A percentile compares a stretch with the other conserved stretches of the same genome.
phyloP scores from a whole-genome alignment of 2,329 filamentous ascomycete genomes.

The Colletotrichum sp. region DNA sequence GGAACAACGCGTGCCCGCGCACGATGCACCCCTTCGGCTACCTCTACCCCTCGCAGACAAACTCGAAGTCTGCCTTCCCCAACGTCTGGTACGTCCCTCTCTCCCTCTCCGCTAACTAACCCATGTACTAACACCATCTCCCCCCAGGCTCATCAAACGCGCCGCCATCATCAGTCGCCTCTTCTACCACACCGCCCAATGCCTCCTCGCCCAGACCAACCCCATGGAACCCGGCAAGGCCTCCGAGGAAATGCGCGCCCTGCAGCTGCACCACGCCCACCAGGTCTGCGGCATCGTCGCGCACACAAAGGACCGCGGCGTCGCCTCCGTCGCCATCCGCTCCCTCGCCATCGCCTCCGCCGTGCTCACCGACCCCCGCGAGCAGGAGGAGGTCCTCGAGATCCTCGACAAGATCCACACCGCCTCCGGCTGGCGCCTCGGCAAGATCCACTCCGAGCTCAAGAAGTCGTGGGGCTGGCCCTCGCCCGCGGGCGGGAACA shows the following conservation, averaged over 20 bases:
- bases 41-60: conserved; percentile 70
- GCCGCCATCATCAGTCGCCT: conserved; percentile 81
- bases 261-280: conserved; percentile 77
- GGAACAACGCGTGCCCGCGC: conserved; percentile 79
- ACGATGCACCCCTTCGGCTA: conserved; percentile 90
- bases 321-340: conserved; percentile 79
- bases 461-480: conserved; percentile 79
- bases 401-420: conserved; percentile 79
- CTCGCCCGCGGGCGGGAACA: background rate
- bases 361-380: conserved; percentile 68
- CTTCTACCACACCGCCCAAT: conserved; percentile 88
- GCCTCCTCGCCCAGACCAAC: conserved; percentile 80
- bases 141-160: conserved; percentile 76
- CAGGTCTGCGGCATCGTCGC: conserved; percentile 90
- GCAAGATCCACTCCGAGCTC: conserved; percentile 74
- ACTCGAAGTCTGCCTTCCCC: conserved; percentile 78
- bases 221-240: conserved; percentile 67
- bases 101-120: background rate
- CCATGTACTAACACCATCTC: background rate
- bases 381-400: conserved; percentile 81
- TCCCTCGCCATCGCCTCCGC: conserved; percentile 80
- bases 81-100: conserved; percentile 73
- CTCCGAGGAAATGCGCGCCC: conserved; percentile 70
- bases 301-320: conserved; percentile 80
- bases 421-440: conserved; percentile 81